Base-by-base conservation (phyloP, 345 rosid genomes). In the Zanthoxylum bungeanum region DNA sequence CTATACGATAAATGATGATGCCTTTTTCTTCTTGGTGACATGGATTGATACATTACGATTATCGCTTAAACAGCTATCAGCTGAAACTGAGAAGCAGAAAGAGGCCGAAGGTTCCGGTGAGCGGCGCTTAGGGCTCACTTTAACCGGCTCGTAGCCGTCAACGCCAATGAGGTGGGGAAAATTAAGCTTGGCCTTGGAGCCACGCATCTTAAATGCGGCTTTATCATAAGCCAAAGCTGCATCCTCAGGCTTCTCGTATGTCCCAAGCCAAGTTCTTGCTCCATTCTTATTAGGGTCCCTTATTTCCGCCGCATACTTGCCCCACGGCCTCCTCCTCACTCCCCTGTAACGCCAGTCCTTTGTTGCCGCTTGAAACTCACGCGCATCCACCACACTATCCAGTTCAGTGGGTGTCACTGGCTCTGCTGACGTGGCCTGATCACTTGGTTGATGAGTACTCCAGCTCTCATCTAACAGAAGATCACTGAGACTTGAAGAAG, bases 281-380 rank as follows among this genome's bases (percentile, higher is more conserved):
- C 91, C 90, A 21, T 85, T 88, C 74, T 77, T 87, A 77, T 85
- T 85, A 21, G 89, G 90, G 57, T 84, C 91, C 31, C 91, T 81
- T 0, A 90, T 84, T 86, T 88, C 93, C 28, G 93, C 93, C 37
- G 89, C 91, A 50, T 75, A 88, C 60, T 84, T 88, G 57, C 96
- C 92, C 96, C 91, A 86, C 6, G 91, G 89, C 65, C 96, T 70
- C 56, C 85, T 79, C 77, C 79, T 78, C 37, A 82, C 81, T 0
- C 84, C 79, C 25, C 25, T 72, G 31, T 66, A 76, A 36, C 21
- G 25, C 65, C 30, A 60, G 6, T 60, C 46, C 47, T 60, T 60
- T 3, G 4, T 24, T 22, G 59, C 16, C 33, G 31, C 14, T 51
- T 21, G 28, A n/a, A 24, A 51, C 9, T 51, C 25, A 51, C 56